phyloP scores from a whole-genome alignment of 164 flowering plant genomes.

The Nymphaea thermarum region DNA sequence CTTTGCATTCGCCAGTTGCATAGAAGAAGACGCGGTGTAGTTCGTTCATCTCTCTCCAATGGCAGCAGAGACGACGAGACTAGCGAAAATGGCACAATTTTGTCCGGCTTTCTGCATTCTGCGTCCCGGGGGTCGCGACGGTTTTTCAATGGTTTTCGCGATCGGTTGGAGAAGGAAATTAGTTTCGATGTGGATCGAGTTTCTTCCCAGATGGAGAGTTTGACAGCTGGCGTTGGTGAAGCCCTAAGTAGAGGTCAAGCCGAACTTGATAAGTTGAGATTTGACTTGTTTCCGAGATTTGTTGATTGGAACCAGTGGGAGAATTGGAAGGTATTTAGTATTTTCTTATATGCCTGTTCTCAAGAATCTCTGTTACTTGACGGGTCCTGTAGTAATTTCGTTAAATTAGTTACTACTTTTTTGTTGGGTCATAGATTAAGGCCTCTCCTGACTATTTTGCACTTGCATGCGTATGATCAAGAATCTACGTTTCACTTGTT shows the following conservation, averaged over 20 bases:
- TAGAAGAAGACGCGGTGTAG: too few species aligned
- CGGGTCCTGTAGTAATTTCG: too few species aligned
- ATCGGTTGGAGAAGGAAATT: slow-evolving; percentile 59
- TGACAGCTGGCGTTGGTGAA: slow-evolving; percentile 20
- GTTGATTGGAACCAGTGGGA: slow-evolving; percentile 69
- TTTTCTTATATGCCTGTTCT: not conserved
- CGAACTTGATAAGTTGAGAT: slow-evolving; percentile 30
- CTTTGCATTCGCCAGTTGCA: too few species aligned
- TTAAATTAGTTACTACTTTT: not conserved
- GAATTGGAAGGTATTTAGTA: slow-evolving; percentile 60
- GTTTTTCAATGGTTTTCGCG: slow-evolving; percentile 35
- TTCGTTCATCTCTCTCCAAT: not conserved
- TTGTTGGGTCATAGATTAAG: not conserved
- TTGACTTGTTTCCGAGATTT: slow-evolving; percentile 41
- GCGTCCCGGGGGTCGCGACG: slow-evolving; percentile 44
- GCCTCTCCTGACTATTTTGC: not conserved
- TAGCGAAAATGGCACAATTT: slow-evolving; percentile 1
- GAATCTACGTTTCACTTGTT: not conserved
- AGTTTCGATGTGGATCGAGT: slow-evolving; percentile 47
- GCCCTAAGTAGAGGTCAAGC: slow-evolving; percentile 20
- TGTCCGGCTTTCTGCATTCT: slow-evolving; percentile 29
- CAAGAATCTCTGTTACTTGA: too few species aligned
- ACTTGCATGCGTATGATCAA: not conserved
- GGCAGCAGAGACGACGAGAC: not conserved
- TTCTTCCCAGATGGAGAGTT: slow-evolving; percentile 20